A percentile compares a stretch with the other conserved stretches of the same genome.
phyloP scores from a whole-genome alignment of 495 filamentous ascomycete genomes.

The Evernia prunastri region DNA sequence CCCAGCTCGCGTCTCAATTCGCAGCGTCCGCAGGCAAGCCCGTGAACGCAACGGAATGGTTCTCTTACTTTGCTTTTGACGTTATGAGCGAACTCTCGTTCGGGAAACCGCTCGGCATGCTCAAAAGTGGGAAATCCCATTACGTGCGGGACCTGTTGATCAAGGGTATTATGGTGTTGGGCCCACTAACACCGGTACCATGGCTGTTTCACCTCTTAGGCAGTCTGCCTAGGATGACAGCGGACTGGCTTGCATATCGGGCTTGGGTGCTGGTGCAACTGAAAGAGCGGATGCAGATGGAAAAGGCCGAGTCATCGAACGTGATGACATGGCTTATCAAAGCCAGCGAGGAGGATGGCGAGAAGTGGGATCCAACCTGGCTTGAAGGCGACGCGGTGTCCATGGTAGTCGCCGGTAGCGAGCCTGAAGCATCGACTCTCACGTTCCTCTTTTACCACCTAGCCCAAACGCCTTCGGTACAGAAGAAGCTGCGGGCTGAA shows the following conservation, averaged over 20 bases:
- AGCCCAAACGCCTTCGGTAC: constrained; percentile 30
- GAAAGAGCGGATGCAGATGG: constrained; percentile 9
- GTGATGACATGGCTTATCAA: constrained; percentile 32
- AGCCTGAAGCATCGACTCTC: constrained; percentile 37
- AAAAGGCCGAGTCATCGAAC: constrained; percentile 23
- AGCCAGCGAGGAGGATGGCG: constrained; percentile 25
- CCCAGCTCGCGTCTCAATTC: neutral
- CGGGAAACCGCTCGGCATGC: constrained; percentile 64
- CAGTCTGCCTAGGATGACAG: constrained; percentile 21
- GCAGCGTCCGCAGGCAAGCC: constrained; percentile 32
- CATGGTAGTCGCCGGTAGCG: constrained; percentile 41
- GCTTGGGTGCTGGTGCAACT: constrained; percentile 9
- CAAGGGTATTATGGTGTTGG: constrained; percentile 22
- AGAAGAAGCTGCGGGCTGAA: constrained; percentile 31
- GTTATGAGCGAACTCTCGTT: constrained; percentile 67
- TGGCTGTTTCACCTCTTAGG: constrained; percentile 25
- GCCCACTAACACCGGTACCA: constrained; percentile 24
- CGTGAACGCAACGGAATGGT: constrained; percentile 37
- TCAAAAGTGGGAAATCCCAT: constrained; percentile 52
- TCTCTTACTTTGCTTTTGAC: constrained; percentile 53
- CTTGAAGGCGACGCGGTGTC: constrained; percentile 34
- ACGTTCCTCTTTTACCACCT: constrained; percentile 39
- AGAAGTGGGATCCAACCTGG: constrained; percentile 25
- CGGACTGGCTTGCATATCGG: constrained; percentile 9
- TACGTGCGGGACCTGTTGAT: constrained; percentile 43